Evolutionary conservation across 352 stramenopile genomes (phyloP).

Genomic region (Halophytophthora polymorphica): DNA sequence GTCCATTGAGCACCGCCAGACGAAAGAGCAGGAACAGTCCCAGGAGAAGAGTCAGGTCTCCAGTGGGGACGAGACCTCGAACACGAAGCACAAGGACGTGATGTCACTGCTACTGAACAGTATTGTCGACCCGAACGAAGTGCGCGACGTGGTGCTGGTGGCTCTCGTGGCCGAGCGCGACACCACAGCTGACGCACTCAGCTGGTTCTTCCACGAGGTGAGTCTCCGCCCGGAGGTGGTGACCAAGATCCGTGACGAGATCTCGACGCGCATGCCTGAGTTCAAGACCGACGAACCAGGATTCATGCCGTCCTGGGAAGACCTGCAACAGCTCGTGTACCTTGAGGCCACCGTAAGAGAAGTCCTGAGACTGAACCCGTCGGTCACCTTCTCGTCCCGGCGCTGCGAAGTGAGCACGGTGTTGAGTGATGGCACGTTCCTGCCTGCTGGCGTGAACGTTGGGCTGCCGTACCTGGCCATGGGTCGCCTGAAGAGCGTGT

Average conservation of each 20-base stretch:
- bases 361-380: conserved; percentile 4
- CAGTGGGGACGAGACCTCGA: too few relatives aligned
- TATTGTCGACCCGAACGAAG: too few relatives aligned
- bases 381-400: conserved; percentile 31
- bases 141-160: conserved; percentile 41
- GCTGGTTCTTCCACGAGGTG: conserved; percentile 43
- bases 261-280: conserved; percentile 1
- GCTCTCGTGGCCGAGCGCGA: conserved; percentile 44
- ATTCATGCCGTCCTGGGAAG: background rate
- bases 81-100: background rate
- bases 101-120: conserved; percentile 4
- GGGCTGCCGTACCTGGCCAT: conserved; percentile 24
- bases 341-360: conserved; percentile 6
- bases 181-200: conserved; percentile 34
- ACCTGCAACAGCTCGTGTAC: conserved; percentile 1
- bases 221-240: conserved; percentile 25
- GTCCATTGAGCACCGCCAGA: conserved; percentile 3
- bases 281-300: background rate
- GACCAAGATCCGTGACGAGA: conserved; percentile 15
- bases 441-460: conserved; percentile 14
- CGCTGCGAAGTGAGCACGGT: conserved; percentile 22
- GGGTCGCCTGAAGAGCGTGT: conserved; percentile 25
- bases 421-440: conserved; percentile 31
- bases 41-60: background rate
- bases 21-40: background rate